These are phyloP conservation scores for Cicer chorassanicum DNA, from an alignment of 306 rosid species.

Conservation along the genomic window DNA sequence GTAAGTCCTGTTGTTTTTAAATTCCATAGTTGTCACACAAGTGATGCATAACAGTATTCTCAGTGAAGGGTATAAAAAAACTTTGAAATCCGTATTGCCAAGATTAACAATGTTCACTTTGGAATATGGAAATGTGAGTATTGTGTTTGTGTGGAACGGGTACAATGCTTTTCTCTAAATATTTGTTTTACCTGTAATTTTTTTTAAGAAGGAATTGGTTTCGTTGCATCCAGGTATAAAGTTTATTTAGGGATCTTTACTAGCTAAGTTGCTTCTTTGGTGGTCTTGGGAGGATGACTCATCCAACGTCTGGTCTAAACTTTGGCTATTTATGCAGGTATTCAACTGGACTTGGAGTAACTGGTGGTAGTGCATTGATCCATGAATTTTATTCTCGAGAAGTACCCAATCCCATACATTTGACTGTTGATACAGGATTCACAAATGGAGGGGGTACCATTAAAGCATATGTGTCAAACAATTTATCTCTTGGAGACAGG, in stretches of 20 bases:
- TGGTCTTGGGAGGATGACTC: background rate
- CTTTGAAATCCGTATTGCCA: conserved; percentile 3
- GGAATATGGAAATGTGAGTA: background rate
- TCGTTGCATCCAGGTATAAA: conserved; percentile 3
- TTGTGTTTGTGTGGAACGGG: conserved; percentile 5
- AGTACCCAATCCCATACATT: conserved; percentile 81
- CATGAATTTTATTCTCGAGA: conserved; percentile 95
- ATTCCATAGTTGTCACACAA: background rate
- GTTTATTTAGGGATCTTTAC: background rate
- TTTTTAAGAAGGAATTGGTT: background rate
- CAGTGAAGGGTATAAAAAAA: background rate
- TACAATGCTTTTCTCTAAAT: background rate
- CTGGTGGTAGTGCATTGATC: conserved; percentile 84
- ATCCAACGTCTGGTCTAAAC: background rate
- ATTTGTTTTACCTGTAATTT: background rate
- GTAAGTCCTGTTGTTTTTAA: conserved; percentile 49
- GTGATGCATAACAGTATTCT: background rate
- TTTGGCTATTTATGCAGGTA: conserved; percentile 59
- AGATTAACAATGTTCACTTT: conserved; percentile 1
- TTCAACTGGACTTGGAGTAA: conserved; percentile 91
- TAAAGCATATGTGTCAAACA: conserved; percentile 75
- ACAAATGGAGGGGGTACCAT: conserved; percentile 69
- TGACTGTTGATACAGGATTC: conserved; percentile 95
- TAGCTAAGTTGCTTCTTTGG: background rate
- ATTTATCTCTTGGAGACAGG: conserved; percentile 82